Base-by-base conservation (phyloP, 768 basidiomycete species). In the Tulasnella sp. region DNA sequence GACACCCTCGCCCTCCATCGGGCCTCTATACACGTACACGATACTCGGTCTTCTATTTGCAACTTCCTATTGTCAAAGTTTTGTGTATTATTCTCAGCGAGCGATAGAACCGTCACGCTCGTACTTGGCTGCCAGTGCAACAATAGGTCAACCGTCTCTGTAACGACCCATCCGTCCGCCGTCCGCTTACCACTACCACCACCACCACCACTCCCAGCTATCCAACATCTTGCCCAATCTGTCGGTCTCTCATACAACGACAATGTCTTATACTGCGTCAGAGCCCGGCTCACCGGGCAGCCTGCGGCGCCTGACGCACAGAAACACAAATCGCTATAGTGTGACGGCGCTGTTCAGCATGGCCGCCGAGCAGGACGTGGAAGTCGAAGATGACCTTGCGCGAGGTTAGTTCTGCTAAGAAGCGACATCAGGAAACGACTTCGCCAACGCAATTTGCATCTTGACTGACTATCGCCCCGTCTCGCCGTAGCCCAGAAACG, bases 281-380 rank as follows among this genome's bases (percentile, higher is more conserved):
- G 59, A 62, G 50, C 53, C 57, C 19, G 53, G 58, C 45, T 64
- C 63, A 27, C 63, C 62, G 11, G 63, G 53, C 25, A 62, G 64
- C 48, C 45, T 58, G 22, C 60, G 53, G 46, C 65, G 89, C 29
- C 78, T 88, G 68, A 89, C 88, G 34, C 92, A 92, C 76, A 76
- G 93, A 70, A 96, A 91, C 70, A 93, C 90, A 64, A 94, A 96
- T 74, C 85, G 93, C 60, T 94, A 96, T 74, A 89, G 86, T 70
- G 93, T 97, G 41, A 97, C 89, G 51, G 91, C 91, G 25, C 77
- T 97, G 65, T 97, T 94, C 70, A 91, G 88, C 67, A 92, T 98
- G 85, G 94, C 93, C 11, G 94, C 94, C 34, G 94, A 98, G 73
- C 92, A 97, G 76, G 94, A 98, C 70, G 85, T 92, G 10, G 94